Conservation (phyloP, 768 basidiomycete genomes). For the Tulasnella sp. region DNA sequence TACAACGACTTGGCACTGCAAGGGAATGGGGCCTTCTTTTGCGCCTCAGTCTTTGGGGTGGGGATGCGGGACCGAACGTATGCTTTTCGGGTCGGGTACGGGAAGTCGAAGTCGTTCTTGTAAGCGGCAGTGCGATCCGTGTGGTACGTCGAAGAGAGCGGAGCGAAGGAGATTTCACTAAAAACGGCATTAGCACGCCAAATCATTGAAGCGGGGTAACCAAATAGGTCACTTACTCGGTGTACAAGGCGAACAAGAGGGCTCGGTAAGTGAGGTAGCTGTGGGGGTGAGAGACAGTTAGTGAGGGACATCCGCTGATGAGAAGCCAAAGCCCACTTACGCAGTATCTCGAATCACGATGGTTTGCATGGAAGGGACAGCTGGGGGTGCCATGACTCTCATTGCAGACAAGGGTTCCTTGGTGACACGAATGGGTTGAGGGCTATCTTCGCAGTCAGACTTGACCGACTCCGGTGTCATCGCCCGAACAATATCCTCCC, state of each 20-base stretch:
- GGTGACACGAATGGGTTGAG: not conserved
- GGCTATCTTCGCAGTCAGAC: constrained; percentile 19
- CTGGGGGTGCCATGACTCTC: constrained; percentile 1
- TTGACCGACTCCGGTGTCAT: constrained; percentile 26
- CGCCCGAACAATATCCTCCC: constrained; percentile 19
- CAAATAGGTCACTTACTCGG: constrained; percentile 10
- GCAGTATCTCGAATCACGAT: constrained; percentile 18
- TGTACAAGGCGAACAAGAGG: constrained; percentile 24
- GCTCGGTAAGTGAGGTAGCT: constrained; percentile 24
- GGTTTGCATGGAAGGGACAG: constrained; percentile 16
- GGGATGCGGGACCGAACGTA: constrained; percentile 22
- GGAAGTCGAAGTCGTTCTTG: constrained; percentile 22
- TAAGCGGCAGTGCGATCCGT: constrained; percentile 19
- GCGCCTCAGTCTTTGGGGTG: constrained; percentile 18
- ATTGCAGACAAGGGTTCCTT: not conserved
- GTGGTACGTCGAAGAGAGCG: constrained; percentile 22
- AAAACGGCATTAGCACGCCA: not conserved
- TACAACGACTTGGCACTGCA: constrained; percentile 22
- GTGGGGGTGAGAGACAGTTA: not conserved
- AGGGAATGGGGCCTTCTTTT: constrained; percentile 17
- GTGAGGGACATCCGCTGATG: not conserved
- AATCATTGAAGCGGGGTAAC: not conserved
- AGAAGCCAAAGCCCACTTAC: not conserved
- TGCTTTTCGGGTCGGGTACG: constrained; percentile 11
- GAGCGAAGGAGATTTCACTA: constrained; percentile 18